Evolutionary conservation across 192 early-diverging fungal genomes (phyloP), one percentile per base, ranked within the genome.

Genomic region (Chytriomyces sp.): DNA sequence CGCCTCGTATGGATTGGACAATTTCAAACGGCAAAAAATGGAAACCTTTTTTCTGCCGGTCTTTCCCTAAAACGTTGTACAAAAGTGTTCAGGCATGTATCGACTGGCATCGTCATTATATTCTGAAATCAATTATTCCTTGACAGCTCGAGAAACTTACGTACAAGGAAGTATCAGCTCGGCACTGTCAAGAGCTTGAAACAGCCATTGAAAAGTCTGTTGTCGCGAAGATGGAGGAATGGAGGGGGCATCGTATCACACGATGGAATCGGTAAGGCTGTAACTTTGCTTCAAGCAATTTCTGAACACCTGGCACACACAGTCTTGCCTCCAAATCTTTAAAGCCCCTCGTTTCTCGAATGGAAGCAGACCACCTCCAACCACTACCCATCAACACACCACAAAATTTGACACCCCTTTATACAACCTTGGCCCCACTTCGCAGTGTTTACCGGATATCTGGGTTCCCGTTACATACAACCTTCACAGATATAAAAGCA

Each of bases 251-350:
- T 40, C 67, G 77, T 3, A 34, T 82, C 26, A 88, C 86, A 0
- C 79, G 82, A 32, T 88, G 86, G 86, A 88, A 88, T 59, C 52
- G 86, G 78, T 86, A 69, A 12, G 40, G 22, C 44, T 39, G 14
- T 38, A 30, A 7, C 12, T 56, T 10, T 7, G 6, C 66, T 56
- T 17, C 33, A n/a, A 28, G 14, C 30, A 59, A 41, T 7, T 63
- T 28, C 33, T 53, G 14, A 39, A 41, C 41, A 17, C 33, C 32
- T 33, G 7, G 7, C 17, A 0, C 30, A n/a, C 10, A 1, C 33
- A 81, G 80, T 60, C 60, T 80, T 58, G 81, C 78, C 30, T 79
- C 79, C 58, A 59, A 81, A 30, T 59, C 77, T 22, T 65, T 84
- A 22, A 74, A 82, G 39, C 58, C 77, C 4, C 32, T 85, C 19